phyloP scores from a whole-genome alignment of 1,284 basidiomycete species.

The Porodaedalea pini region DNA sequence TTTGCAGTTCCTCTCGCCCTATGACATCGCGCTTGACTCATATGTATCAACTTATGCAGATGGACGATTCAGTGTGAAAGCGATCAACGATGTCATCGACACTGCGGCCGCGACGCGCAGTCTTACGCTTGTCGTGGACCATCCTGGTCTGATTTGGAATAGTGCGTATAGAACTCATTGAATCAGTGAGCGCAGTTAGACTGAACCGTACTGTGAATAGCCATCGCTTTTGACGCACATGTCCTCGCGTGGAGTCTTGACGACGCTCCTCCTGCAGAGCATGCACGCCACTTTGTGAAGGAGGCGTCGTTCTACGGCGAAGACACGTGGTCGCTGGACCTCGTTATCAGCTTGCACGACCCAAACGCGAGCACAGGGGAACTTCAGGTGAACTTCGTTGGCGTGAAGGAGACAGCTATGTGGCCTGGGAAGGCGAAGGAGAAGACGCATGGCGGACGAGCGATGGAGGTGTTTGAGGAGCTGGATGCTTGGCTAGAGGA shows the following conservation, averaged over 20 bases:
- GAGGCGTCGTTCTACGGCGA: constrained; percentile 81
- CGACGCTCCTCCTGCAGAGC: constrained; percentile 66
- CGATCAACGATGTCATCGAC: constrained; percentile 60
- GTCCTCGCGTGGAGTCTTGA: constrained; percentile 86
- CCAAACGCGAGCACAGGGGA: constrained; percentile 10
- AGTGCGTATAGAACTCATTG: constrained; percentile 36
- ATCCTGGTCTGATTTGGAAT: constrained; percentile 88
- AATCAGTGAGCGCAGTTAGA: neutral
- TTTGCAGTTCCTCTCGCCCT: constrained; percentile 70
- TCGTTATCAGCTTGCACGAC: constrained; percentile 56
- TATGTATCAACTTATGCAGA: constrained; percentile 53
- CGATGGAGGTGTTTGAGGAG: constrained; percentile 63
- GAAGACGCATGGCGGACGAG: constrained; percentile 47
- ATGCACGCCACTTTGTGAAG: constrained; percentile 88
- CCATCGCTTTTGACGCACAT: constrained; percentile 90
- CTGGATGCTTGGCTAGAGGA: constrained; percentile 66
- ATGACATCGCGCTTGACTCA: constrained; percentile 63
- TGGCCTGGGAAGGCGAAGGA: constrained; percentile 71
- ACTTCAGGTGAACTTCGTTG: constrained; percentile 62
- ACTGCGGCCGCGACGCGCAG: constrained; percentile 60
- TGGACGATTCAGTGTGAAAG: constrained; percentile 54
- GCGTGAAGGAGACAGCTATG: constrained; percentile 71
- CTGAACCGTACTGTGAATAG: constrained; percentile 35
- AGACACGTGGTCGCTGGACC: constrained; percentile 67
- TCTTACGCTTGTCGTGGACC: constrained; percentile 70